Evolutionary conservation across 2,329 filamentous ascomycete genomes (phyloP).

Genomic region (Sporothrix curviconia): DNA sequence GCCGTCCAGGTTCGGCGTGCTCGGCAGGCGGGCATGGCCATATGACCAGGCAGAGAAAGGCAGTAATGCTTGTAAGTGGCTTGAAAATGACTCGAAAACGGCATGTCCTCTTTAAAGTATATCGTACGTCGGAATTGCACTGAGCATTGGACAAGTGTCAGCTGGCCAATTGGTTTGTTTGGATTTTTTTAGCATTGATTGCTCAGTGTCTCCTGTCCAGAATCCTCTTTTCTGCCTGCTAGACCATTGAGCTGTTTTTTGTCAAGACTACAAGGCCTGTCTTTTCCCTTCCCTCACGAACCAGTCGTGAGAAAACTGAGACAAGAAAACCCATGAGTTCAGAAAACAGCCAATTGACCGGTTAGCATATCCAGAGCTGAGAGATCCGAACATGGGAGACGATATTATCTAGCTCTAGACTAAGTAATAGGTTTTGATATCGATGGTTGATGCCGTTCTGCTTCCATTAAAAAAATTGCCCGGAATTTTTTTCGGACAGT

Average conservation of each 20-base stretch:
- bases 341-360: neutral
- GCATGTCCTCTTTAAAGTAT: neutral
- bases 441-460: neutral
- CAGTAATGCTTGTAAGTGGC: neutral
- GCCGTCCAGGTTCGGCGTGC: no score
- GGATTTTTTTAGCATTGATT: conserved; percentile 4
- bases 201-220: neutral
- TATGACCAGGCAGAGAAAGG: neutral
- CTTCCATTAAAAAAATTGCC: neutral
- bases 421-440: neutral
- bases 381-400: neutral
- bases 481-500: no score
- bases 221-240: neutral
- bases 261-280: no score
- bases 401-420: neutral
- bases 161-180: no score
- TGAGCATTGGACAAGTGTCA: no score
- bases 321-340: neutral
- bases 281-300: neutral
- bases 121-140: no score
- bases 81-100: neutral
- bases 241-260: no score
- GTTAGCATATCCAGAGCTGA: neutral
- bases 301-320: neutral
- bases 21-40: neutral